Base-by-base conservation (phyloP, 208 protist genomes). In the Borovskyia barvae region DNA sequence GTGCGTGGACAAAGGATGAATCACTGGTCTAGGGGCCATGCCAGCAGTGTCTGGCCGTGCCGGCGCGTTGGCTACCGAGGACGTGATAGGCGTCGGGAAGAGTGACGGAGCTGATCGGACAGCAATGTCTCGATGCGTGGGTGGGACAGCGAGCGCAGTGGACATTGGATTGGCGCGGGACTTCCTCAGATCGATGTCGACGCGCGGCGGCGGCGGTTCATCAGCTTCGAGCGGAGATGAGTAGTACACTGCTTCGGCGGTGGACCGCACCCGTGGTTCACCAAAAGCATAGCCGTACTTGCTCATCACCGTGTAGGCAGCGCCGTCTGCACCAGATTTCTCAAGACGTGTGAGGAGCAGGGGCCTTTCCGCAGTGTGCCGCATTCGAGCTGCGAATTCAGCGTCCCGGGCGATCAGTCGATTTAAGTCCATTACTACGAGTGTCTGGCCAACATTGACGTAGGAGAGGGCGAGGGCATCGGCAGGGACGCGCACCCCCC, bases 371-470 rank as follows among this genome's bases (percentile, higher is more conserved):
- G 57, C 75, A 0, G 79, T 89, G 42, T 87, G 74, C 20, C 22
- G 35, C 76, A 89, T 72, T 2, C 82, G 79, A 7, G 53, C 22
- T 0, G 36, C 46, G n/a, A 87, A 71, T 9, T 77, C 60, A 3
- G 43, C 51, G 49, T 92, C 85, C 2, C 58, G 67, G 22, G 53
- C 39, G 11, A 89, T 47, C 19, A 92, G 80, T 12, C 45, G 68
- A 32, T 85, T 75, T 19, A 82, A 29, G 49, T 92, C 82, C 47
- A 87, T 50, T 29, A 80, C 76, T 1, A 87, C 70, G 14, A 61
- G 41, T 11, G 12, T 11, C 22, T 57, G 45, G 1, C 33, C 20
- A 0, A 66, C 48, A 45, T 60, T 64, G 5, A 76, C 53, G 39
- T 70, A 70, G 29, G 47, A 64, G 36, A 76, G 57, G 42, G 29